Conservation (phyloP, 2,329 filamentous ascomycete genomes). For the Fusarium penzigii region DNA sequence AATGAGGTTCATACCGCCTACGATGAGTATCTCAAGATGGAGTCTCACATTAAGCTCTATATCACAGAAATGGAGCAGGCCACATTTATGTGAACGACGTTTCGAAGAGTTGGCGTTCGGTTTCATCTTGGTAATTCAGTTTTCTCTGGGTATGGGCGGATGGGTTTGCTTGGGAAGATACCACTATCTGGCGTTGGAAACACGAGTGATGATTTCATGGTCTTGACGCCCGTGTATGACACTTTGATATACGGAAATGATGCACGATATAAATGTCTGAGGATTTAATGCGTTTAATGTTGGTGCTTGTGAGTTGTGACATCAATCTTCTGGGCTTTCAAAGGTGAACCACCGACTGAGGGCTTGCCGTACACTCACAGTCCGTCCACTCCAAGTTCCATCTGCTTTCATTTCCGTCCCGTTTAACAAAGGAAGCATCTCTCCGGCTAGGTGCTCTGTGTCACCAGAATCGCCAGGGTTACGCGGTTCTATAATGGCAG, state of each 20-base stretch:
- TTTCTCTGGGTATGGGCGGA: conserved; percentile 5
- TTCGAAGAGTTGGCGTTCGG: conserved; percentile 10
- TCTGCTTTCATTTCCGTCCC: conserved; percentile 54
- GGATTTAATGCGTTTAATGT: conserved; percentile 8
- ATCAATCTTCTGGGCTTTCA: conserved; percentile 5
- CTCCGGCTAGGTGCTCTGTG: conserved; percentile 44
- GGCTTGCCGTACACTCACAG: conserved; percentile 57
- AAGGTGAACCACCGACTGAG: conserved; percentile 64
- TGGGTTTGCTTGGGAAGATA: conserved; percentile 33
- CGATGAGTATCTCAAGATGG: conserved; percentile 96
- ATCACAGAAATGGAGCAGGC: conserved; percentile 99
- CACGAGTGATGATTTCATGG: conserved; percentile 18
- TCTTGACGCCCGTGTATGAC: conserved; percentile 1
- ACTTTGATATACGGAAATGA: no score
- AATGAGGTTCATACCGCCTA: conserved; percentile 87
- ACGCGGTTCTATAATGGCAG: conserved; percentile 51
- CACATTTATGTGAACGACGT: conserved; percentile 42
- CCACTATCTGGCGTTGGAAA: conserved; percentile 42
- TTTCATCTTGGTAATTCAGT: conserved; percentile 7
- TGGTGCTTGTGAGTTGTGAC: not conserved
- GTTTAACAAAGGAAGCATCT: conserved; percentile 63
- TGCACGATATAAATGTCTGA: conserved; percentile 7
- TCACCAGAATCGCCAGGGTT: conserved; percentile 28
- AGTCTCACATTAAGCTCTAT: conserved; percentile 95
- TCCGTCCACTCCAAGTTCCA: conserved; percentile 58